Base-by-base conservation (phyloP, 371 early-diverging fungal genomes). In the Saksenaea vasiformis region DNA sequence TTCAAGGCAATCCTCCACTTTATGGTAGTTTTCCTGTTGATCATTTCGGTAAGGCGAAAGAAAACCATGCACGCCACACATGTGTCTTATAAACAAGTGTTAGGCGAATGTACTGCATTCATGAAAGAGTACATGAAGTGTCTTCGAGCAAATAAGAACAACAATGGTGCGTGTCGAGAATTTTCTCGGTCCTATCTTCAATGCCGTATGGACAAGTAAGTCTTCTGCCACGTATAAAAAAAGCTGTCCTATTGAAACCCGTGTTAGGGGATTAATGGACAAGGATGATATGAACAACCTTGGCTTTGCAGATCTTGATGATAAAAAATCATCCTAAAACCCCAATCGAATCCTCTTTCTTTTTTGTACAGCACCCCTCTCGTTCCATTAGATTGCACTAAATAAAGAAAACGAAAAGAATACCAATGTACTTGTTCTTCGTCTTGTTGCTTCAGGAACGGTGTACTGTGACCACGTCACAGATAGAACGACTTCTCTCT, bases 141-240 rank as follows among this genome's bases (percentile, higher is more conserved):
- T 70, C 69, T 94, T 47, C 86, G 87, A 66, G 73, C 79, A 19
- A 87, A 91, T 67, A 85, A 87, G 62, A 79, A 87, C 60, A 82
- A 90, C 56, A 88, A 86, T 65, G 79, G 83, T 1, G 69, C 69
- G 38, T 94, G 95, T 72, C 77, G 91, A 17, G 79, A 88, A n/a
- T 67, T 91, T 2, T 85, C 92, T 1, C 82, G 84, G 63, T 74
- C 76, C 4, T 93, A 93, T 66, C 76, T 94, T 28, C 79, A 86
- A 76, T 94, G 95, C 66, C 85, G 95, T 24, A 94, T 94, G 95
- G 85, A 91, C 54, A 87, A 84, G 92, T 91, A 80, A 69, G 77
- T 34, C 11, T 34, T 22, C 56, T 15, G 11, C 11, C 41, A 14
- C 3, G 14, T 44, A 4, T 15, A 31, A 54, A 15, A 41, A 27